These are phyloP conservation scores for Pyrenochaeta sp. DNA, from an alignment of 2,329 filamentous ascomycete genomes.

Conservation along the genomic window DNA sequence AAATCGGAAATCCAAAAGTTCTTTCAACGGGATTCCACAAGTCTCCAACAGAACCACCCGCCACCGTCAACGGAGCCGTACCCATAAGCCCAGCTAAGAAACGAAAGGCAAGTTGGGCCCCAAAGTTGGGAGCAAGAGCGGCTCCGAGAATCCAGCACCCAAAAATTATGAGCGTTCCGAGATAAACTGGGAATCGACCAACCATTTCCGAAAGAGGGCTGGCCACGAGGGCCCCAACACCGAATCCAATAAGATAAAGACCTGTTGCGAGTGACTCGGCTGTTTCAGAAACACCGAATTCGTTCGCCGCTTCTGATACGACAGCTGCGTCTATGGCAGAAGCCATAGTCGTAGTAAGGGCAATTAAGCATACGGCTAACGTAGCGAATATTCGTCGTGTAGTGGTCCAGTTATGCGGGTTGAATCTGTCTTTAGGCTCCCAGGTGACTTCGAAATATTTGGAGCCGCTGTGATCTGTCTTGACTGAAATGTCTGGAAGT, in stretches of 20 bases:
- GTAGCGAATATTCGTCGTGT: constrained; percentile 41
- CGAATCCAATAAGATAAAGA: constrained; percentile 58
- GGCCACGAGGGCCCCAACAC: constrained; percentile 45
- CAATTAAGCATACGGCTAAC: constrained; percentile 49
- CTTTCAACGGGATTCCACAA: constrained; percentile 30
- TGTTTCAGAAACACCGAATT: constrained; percentile 55
- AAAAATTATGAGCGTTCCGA: constrained; percentile 31
- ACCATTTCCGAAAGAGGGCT: constrained; percentile 59
- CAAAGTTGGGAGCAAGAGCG: constrained; percentile 53
- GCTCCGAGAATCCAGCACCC: constrained; percentile 44
- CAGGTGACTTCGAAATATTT: too few relatives aligned
- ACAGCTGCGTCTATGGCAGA: constrained; percentile 62
- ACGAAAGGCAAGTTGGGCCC: constrained; percentile 57
- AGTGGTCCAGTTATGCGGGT: constrained; percentile 49
- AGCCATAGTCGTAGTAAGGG: constrained; percentile 59
- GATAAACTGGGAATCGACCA: constrained; percentile 50
- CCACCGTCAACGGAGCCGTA: constrained; percentile 39
- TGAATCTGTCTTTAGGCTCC: constrained; percentile 44
- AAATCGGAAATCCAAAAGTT: constrained; percentile 34
- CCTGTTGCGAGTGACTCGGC: constrained; percentile 57
- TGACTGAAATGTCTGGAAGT: too few relatives aligned
- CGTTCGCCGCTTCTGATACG: constrained; percentile 56
- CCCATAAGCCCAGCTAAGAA: constrained; percentile 60
- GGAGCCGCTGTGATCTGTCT: too few relatives aligned
- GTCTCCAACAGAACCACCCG: constrained; percentile 27